These are phyloP conservation scores for Coemansia sp. DNA, from an alignment of 192 early-diverging fungal species.

Conservation along the genomic window DNA sequence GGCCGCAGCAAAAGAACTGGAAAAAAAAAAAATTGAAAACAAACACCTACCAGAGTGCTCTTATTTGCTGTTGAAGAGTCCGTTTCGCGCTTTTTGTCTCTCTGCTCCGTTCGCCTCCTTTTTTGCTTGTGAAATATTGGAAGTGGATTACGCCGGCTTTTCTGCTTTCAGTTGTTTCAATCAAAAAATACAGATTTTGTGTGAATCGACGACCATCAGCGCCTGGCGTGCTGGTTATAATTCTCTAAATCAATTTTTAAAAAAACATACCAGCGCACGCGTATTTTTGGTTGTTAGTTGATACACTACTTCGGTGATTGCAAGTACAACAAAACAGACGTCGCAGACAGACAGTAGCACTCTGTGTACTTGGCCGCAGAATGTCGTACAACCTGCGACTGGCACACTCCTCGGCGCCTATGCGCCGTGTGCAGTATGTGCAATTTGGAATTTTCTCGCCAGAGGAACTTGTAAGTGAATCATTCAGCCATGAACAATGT, in stretches of 20 bases:
- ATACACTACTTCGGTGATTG: constrained; percentile 3
- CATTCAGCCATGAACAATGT: not conserved
- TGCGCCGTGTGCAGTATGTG: constrained; percentile 80
- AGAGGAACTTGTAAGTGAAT: constrained; percentile 87
- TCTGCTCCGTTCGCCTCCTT: not conserved
- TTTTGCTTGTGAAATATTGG: not conserved
- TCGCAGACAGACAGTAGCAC: constrained; percentile 3
- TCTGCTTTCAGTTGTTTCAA: not conserved
- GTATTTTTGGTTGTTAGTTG: not conserved
- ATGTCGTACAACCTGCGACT: constrained; percentile 46
- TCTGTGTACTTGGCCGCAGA: not conserved
- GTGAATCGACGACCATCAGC: not conserved
- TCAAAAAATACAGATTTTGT: not conserved
- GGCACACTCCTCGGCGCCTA: constrained; percentile 52
- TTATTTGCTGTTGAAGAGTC: not conserved
- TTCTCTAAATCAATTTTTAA: not conserved
- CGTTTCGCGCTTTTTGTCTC: not conserved
- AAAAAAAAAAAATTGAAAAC: not conserved
- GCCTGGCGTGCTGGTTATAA: not conserved
- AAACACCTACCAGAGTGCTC: not conserved
- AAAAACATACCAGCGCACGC: not conserved
- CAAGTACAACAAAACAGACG: constrained; percentile 4
- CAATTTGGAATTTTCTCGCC: constrained; percentile 96
- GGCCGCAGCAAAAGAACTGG: not conserved
- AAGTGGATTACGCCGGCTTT: not conserved